Evolutionary conservation across 768 basidiomycete genomes (phyloP).

Genomic region (Roridomyces roridus): DNA sequence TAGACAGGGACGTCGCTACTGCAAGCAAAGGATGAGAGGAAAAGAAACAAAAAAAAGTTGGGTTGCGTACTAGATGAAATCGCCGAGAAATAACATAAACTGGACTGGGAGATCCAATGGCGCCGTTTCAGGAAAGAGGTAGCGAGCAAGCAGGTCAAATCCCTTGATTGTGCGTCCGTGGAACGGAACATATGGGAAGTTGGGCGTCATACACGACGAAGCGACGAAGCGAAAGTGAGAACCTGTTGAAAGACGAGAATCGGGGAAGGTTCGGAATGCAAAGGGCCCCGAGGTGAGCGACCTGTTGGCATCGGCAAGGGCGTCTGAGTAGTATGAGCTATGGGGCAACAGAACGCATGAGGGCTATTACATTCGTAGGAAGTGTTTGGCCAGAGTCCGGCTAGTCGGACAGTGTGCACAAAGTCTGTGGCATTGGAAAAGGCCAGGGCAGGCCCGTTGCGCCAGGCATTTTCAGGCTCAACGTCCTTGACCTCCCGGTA

Average conservation of each 20-base stretch:
- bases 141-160: slow-evolving; percentile 67
- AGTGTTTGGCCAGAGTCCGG: slow-evolving; percentile 71
- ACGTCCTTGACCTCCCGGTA: slow-evolving; percentile 48
- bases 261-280: slow-evolving; percentile 76
- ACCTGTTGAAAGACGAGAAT: slow-evolving; percentile 60
- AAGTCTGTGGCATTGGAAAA: slow-evolving; percentile 58
- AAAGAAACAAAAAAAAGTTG: too few relatives aligned
- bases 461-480: slow-evolving; percentile 48
- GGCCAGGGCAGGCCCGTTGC: slow-evolving; percentile 56
- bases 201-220: slow-evolving; percentile 70
- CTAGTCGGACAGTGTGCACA: slow-evolving; percentile 59
- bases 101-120: slow-evolving; percentile 42
- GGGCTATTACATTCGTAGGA: slow-evolving; percentile 69
- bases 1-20: slow-evolving; percentile 69
- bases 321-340: slow-evolving; percentile 42
- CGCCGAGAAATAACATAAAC: slow-evolving; percentile 75
- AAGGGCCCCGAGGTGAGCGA: slow-evolving; percentile 56
- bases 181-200: slow-evolving; percentile 74
- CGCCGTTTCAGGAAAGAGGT: slow-evolving; percentile 43
- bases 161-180: slow-evolving; percentile 62
- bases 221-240: slow-evolving; percentile 72
- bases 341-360: not conserved
- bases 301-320: slow-evolving; percentile 45
- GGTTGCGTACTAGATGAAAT: slow-evolving; percentile 65
- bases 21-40: not conserved